Evolutionary conservation across 305 asterid species (phyloP).

Genomic region (Fraxinus ornus): DNA sequence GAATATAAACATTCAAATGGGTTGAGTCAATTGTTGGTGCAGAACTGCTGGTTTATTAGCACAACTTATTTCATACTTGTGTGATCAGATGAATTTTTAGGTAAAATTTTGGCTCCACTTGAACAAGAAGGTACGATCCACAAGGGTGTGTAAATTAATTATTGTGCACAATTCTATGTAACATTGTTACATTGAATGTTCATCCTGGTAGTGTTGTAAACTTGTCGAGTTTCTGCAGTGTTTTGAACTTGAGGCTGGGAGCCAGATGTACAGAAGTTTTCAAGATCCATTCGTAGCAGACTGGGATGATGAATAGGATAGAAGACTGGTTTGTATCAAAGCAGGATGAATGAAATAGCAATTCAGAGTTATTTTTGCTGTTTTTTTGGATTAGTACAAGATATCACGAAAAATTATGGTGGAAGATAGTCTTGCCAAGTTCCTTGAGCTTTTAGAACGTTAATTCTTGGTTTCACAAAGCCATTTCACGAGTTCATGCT

Average conservation of each 20-base stretch:
- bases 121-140: neutral
- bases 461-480: neutral
- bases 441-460: neutral
- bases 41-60: neutral
- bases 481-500: neutral
- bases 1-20: conserved; percentile 1
- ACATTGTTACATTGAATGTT: neutral
- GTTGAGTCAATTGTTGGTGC: neutral
- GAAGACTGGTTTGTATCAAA: neutral
- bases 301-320: neutral
- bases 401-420: too few species aligned
- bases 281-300: neutral
- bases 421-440: neutral
- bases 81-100: neutral
- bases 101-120: neutral
- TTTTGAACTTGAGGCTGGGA: neutral
- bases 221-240: neutral
- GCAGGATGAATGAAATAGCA: neutral
- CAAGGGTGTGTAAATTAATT: neutral
- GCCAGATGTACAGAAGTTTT: neutral
- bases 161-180: neutral
- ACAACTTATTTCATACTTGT: neutral
- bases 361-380: neutral
- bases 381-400: too few species aligned
- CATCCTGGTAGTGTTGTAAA: neutral